These are phyloP conservation scores for Aureobasidium subglaciale DNA, from an alignment of 2,329 filamentous ascomycete genomes.

Conservation along the genomic window DNA sequence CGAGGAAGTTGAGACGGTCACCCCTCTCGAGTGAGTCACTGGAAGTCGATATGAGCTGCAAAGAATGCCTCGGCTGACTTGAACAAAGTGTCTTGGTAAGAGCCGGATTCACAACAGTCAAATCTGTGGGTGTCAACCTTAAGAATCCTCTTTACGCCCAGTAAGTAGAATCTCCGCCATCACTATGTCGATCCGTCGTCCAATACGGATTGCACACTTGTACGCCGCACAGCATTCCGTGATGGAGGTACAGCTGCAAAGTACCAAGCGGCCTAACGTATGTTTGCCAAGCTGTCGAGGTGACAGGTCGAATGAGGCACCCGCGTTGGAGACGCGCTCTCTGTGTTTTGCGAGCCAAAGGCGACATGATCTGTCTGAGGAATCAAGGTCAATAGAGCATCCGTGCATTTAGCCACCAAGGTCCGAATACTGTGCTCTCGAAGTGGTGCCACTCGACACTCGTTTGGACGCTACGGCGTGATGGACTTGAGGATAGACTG, in stretches of 20 bases:
- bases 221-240: neutral
- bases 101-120: constrained; percentile 30
- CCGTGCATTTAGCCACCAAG: no score
- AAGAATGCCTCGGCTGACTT: neutral
- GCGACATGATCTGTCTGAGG: no score
- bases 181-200: neutral
- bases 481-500: no score
- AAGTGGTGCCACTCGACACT: no score
- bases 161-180: constrained; percentile 19
- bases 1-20: constrained; percentile 37
- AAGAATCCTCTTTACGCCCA: constrained; percentile 26
- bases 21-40: constrained; percentile 30
- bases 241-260: neutral
- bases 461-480: no score
- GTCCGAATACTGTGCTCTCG: no score
- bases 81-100: constrained; percentile 29
- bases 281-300: neutral
- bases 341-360: no score
- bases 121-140: constrained; percentile 30
- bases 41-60: neutral
- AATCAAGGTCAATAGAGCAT: no score
- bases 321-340: no score
- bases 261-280: neutral
- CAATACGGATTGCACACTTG: neutral
- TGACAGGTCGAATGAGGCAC: no score